Evolutionary conservation across 73 alveolate species (phyloP).

Genomic region (Loxodes magnus): DNA sequence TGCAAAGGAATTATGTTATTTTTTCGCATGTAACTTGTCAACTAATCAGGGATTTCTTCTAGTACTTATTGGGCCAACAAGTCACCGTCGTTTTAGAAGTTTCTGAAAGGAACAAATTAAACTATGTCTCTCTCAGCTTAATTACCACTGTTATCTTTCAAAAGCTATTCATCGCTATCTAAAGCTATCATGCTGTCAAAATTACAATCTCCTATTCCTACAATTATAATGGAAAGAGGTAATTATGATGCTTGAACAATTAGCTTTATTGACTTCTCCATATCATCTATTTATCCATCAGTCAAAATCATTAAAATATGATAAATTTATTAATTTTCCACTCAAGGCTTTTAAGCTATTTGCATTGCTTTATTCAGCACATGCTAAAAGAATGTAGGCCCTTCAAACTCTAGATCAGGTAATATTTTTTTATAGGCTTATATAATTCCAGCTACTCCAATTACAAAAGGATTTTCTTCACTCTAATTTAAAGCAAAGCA

Average conservation of each 20-base stretch:
- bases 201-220: constrained; percentile 67
- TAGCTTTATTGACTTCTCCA: constrained; percentile 54
- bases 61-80: constrained; percentile 83
- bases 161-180: constrained; percentile 58
- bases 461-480: constrained; percentile 52
- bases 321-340: constrained; percentile 19
- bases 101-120: constrained; percentile 70
- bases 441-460: constrained; percentile 57
- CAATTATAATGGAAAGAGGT: constrained; percentile 70
- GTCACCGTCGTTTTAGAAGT: constrained; percentile 38
- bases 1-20: too few relatives aligned
- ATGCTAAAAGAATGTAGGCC: constrained; percentile 84
- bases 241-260: constrained; percentile 53
- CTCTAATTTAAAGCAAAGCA: constrained; percentile 80
- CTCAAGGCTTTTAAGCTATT: constrained; percentile 15
- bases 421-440: constrained; percentile 49
- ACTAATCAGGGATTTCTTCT: constrained; percentile 93
- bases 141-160: constrained; percentile 22
- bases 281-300: constrained; percentile 83
- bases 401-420: constrained; percentile 40
- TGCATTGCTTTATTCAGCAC: constrained; percentile 36
- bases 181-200: constrained; percentile 57
- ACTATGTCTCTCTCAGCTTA: constrained; percentile 70
- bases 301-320: constrained; percentile 55
- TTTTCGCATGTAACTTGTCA: too few relatives aligned